Conservation (phyloP, 768 basidiomycete genomes). For the Auriscalpium orientale region DNA sequence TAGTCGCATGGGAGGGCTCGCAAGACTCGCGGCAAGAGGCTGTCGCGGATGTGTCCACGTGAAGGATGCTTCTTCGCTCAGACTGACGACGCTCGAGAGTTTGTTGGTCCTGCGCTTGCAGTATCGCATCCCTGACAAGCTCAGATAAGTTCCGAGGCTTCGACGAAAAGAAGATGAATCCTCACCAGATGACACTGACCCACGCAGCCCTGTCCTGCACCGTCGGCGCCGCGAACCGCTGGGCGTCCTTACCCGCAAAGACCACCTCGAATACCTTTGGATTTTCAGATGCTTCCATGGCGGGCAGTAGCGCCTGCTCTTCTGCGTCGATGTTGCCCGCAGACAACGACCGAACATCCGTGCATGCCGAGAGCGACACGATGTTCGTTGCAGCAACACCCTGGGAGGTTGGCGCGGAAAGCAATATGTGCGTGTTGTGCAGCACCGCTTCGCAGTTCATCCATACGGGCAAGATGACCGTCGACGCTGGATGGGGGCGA, state of each 20-base stretch:
- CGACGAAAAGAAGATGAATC: not conserved
- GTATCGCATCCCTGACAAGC: constrained; percentile 46
- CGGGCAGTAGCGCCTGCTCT: constrained; percentile 38
- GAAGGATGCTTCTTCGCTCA: not conserved
- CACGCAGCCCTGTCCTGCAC: constrained; percentile 61
- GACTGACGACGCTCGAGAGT: constrained; percentile 9
- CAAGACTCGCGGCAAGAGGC: too few relatives aligned
- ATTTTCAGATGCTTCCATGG: constrained; percentile 29
- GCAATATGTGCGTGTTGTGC: constrained; percentile 34
- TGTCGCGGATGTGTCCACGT: not conserved
- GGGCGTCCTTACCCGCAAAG: constrained; percentile 43
- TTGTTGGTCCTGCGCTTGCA: constrained; percentile 30
- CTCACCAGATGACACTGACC: constrained; percentile 71
- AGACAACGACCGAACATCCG: constrained; percentile 56
- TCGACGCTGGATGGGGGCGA: constrained; percentile 16
- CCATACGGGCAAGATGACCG: constrained; percentile 38
- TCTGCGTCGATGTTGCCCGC: constrained; percentile 32
- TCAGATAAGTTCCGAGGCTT: too few relatives aligned
- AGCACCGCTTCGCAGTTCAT: constrained; percentile 35
- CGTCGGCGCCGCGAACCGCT: constrained; percentile 56
- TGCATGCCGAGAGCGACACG: constrained; percentile 44
- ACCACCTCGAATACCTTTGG: constrained; percentile 57
- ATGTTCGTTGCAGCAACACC: constrained; percentile 35
- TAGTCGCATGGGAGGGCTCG: not conserved
- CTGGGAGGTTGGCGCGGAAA: constrained; percentile 38